Evolutionary conservation across 768 basidiomycete species (phyloP), one percentile per base, ranked within the genome.

Genomic region (Tricholoma saponaceum): DNA sequence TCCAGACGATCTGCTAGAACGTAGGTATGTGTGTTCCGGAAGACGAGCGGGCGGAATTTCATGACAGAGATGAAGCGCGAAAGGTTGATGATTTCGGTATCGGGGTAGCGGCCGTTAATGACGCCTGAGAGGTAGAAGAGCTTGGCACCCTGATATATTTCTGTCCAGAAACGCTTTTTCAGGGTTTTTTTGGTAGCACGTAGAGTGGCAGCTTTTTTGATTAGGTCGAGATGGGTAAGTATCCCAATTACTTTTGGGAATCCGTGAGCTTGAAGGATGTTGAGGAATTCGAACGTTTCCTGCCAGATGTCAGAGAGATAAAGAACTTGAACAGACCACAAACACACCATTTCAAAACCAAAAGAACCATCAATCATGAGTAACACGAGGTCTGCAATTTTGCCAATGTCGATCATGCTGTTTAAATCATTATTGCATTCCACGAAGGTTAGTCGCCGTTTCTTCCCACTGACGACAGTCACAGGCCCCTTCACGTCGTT

Each of bases 281-380:
- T 98, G 55, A 99, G 87, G 62, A 98, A 98, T 73, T 99, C 97
- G 66, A 99, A 98, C 0, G 94, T 94, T 86, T 98, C 97, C 95
- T 98, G 67, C 0, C 46, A 30, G 30, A 44, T 14, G 4, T 50
- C 51, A 32, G 50, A 28, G 26, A 37, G 23, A 37, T 20, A 59
- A 47, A 9, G 52, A 51, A 39, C 3, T 49, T 53, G 28, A 50
- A 1, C 6, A 26, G 51, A 51, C 0, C 26, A 51, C n/a, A 4
- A 1, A 66, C 84, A 60, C 62, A 94, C 96, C 97, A 98, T 99
- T 75, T 98, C 97, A 63, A 98, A 96, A 4, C 97, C 97, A 71
- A 95, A 98, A 25, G 92, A 95, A 3, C 90, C 96, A 67, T 99
- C 97, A 62, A 98, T 88, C 94, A 98, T 95, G 61, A 99, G 85